phyloP scores from a whole-genome alignment of 2,329 filamentous ascomycete genomes.

The Diplocarpon rosae region DNA sequence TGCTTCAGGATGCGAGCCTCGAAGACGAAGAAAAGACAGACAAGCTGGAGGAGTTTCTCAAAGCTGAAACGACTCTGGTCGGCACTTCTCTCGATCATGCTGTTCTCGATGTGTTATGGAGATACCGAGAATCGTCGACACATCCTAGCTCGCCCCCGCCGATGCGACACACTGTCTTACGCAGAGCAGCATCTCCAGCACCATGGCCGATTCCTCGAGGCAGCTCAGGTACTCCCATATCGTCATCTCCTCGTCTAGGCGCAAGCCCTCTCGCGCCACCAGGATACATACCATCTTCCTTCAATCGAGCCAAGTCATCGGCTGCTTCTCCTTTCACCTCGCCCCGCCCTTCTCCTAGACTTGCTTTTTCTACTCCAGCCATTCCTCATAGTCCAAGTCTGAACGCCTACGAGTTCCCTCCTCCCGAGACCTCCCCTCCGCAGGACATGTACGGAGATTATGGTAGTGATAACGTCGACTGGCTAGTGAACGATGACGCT shows the following conservation, averaged over 20 bases:
- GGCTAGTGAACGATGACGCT: slow-evolving; percentile 84
- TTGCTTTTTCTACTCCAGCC: slow-evolving; percentile 77
- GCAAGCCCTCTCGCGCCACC: slow-evolving; percentile 77
- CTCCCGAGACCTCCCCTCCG: slow-evolving; percentile 61
- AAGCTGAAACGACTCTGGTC: slow-evolving; percentile 62
- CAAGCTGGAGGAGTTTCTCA: slow-evolving; percentile 75
- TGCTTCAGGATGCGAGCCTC: slow-evolving; percentile 70
- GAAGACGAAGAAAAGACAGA: slow-evolving; percentile 96
- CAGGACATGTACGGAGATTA: slow-evolving; percentile 84
- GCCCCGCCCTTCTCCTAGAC: slow-evolving; percentile 80
- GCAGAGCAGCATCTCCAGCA: slow-evolving; percentile 79
- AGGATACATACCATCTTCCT: slow-evolving; percentile 68
- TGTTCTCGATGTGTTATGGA: slow-evolving; percentile 83
- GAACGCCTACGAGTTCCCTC: slow-evolving; percentile 82
- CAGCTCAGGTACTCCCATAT: slow-evolving; percentile 65
- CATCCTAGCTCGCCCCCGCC: slow-evolving; percentile 66
- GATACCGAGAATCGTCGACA: slow-evolving; percentile 58
- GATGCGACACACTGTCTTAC: slow-evolving; percentile 78
- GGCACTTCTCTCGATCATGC: slow-evolving; percentile 79
- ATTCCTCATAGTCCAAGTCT: slow-evolving; percentile 91
- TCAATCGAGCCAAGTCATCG: slow-evolving; percentile 66
- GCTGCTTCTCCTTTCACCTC: slow-evolving; percentile 87
- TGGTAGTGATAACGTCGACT: slow-evolving; percentile 90
- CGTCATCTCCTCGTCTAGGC: slow-evolving; percentile 69
- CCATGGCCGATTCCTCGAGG: slow-evolving; percentile 72